Percentiles rank a stretch among this genome's conserved stretches.
These are phyloP conservation scores for Calonectria ilicicola DNA, from an alignment of 2,329 filamentous ascomycete species.

Conservation along the genomic window DNA sequence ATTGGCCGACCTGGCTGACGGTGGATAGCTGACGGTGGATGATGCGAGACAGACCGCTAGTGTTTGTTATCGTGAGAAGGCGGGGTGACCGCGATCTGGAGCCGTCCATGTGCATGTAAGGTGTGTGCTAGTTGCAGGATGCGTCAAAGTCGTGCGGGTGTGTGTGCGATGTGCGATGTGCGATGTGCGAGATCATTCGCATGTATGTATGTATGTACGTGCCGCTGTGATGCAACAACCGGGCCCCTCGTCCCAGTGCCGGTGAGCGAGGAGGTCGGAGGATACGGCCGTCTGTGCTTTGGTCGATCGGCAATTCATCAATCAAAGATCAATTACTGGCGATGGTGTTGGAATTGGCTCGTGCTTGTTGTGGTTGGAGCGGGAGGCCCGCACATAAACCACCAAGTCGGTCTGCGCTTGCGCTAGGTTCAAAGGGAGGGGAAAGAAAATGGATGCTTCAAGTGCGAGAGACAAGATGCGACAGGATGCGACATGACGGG, in stretches of 20 bases:
- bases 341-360: slow-evolving; percentile 13
- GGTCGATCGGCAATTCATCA: slow-evolving; percentile 18
- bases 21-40: background rate
- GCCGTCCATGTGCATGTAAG: slow-evolving; percentile 15
- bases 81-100: slow-evolving; percentile 22
- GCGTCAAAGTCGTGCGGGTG: slow-evolving; percentile 5
- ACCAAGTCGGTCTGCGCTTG: background rate
- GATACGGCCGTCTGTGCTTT: slow-evolving; percentile 15
- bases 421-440: background rate
- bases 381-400: background rate
- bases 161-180: too few relatives aligned
- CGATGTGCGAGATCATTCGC: background rate
- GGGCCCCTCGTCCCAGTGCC: background rate
- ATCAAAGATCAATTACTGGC: background rate
- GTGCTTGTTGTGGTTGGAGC: slow-evolving; percentile 13
- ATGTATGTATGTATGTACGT: background rate
- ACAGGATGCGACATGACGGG: background rate
- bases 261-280: background rate
- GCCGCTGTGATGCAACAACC: background rate
- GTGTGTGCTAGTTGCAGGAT: slow-evolving; percentile 5
- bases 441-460: background rate
- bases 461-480: background rate
- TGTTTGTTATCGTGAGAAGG: slow-evolving; percentile 23
- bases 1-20: background rate
- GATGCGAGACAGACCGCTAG: slow-evolving; percentile 20